Conservation (phyloP, 1,284 basidiomycete genomes). For the Pseudozyma sp. region DNA sequence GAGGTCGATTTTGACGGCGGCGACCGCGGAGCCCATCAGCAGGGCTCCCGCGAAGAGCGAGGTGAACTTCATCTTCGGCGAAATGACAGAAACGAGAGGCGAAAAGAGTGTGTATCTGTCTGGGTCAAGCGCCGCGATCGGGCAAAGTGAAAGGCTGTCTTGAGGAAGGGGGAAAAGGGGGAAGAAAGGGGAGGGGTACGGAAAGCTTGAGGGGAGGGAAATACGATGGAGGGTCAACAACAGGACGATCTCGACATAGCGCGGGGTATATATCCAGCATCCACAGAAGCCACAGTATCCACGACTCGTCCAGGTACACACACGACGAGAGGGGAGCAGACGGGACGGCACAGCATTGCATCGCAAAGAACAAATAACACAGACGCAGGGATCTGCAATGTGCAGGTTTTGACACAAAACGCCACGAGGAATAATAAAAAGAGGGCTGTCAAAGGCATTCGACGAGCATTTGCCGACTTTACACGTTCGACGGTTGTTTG, state of each 20-base stretch:
- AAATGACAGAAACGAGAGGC: too few species aligned
- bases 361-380: too few species aligned
- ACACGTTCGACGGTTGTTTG: too few species aligned
- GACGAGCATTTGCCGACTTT: too few species aligned
- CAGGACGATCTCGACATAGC: too few species aligned
- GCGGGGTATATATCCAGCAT: too few species aligned
- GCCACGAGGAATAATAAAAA: too few species aligned
- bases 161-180: background rate
- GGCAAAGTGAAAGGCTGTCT: background rate
- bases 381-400: background rate
- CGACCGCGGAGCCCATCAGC: conserved; percentile 21
- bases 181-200: background rate
- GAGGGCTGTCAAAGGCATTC: too few species aligned
- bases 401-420: background rate
- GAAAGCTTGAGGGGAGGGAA: background rate
- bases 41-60: conserved; percentile 25
- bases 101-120: background rate
- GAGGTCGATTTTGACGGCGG: conserved; percentile 8
- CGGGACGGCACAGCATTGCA: too few species aligned
- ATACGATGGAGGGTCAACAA: background rate
- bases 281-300: too few species aligned
- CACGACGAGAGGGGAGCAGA: too few species aligned
- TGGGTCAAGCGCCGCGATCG: background rate
- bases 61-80: conserved; percentile 29
- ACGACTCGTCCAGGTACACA: too few species aligned